Evolutionary conservation across 2,329 filamentous ascomycete species (phyloP).

Genomic region (Lasiodiplodia theobromae): DNA sequence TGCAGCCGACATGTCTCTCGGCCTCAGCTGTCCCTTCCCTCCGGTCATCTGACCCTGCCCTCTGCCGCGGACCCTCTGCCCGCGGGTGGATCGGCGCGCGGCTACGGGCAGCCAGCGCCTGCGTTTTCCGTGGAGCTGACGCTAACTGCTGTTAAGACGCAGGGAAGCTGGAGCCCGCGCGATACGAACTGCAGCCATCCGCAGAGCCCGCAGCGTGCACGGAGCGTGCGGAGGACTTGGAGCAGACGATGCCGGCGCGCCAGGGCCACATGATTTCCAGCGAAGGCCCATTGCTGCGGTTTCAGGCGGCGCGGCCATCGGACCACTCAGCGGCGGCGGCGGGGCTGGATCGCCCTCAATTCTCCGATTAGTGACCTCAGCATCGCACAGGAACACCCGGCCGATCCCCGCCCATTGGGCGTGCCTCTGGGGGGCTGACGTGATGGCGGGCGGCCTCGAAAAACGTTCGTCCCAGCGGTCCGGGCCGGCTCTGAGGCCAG

Average conservation of each 20-base stretch:
- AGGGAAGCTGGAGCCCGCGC: conserved; percentile 27
- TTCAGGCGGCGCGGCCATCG: conserved; percentile 29
- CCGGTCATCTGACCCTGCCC: conserved; percentile 25
- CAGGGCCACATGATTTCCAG: conserved; percentile 29
- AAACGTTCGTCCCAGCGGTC: conserved; percentile 31
- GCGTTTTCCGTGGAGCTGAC: conserved; percentile 31
- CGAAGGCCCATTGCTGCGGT: conserved; percentile 27
- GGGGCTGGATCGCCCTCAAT: conserved; percentile 30
- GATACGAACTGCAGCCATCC: conserved; percentile 30
- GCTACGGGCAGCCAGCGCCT: conserved; percentile 8
- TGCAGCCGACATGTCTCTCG: conserved; percentile 16
- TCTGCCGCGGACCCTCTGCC: conserved; percentile 13
- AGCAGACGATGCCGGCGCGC: conserved; percentile 11
- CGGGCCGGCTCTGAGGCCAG: conserved; percentile 30
- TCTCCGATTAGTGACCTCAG: conserved; percentile 31
- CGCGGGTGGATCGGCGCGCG: conserved; percentile 2
- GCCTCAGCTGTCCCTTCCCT: conserved; percentile 18
- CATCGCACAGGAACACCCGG: conserved; percentile 23
- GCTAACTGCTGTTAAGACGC: conserved; percentile 29
- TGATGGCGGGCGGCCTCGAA: conserved; percentile 29
- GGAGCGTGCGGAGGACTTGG: conserved; percentile 16
- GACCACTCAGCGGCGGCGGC: conserved; percentile 22
- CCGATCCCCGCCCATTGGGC: conserved; percentile 25
- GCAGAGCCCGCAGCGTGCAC: conserved; percentile 25
- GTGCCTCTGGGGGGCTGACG: conserved; percentile 23